Conservation (phyloP, 331 rosid genomes). For the Saraca asoca region DNA sequence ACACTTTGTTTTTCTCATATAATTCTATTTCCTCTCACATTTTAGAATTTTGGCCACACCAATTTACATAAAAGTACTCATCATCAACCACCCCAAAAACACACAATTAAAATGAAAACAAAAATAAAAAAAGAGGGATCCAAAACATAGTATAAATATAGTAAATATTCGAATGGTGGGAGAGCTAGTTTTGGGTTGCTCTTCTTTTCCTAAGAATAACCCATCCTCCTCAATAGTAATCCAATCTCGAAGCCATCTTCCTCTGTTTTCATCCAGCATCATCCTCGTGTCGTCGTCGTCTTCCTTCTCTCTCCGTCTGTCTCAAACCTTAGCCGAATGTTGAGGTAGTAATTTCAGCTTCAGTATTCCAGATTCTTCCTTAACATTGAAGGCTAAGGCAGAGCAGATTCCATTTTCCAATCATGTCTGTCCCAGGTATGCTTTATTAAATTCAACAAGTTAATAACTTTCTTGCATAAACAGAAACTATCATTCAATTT, state of each 20-base stretch:
- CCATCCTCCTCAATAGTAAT: constrained; percentile 50
- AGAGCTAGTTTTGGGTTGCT: constrained; percentile 43
- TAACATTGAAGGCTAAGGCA: constrained; percentile 31
- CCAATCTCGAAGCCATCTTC: constrained; percentile 39
- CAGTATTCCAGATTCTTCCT: constrained; percentile 3
- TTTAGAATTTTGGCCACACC: neutral
- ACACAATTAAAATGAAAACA: neutral
- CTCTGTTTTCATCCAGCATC: constrained; percentile 6
- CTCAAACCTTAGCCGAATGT: constrained; percentile 40
- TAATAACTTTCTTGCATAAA: constrained; percentile 1
- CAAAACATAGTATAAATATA: constrained; percentile 60
- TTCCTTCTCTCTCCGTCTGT: constrained; percentile 10
- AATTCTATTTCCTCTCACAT: neutral
- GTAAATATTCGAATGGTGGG: constrained; percentile 46
- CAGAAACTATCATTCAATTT: too few species aligned
- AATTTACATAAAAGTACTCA: too few species aligned
- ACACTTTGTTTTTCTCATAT: neutral
- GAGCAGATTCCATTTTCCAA: neutral
- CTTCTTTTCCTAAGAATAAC: constrained; percentile 54
- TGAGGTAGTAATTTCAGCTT: constrained; percentile 17
- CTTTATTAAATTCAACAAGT: neutral
- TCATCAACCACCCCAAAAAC: too few species aligned
- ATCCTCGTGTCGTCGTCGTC: neutral
- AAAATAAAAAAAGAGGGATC: neutral
- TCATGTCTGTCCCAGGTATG: constrained; percentile 56